These are phyloP conservation scores for Ogataea ganodermae DNA, from an alignment of 805 yeast genomes.

Conservation along the genomic window DNA sequence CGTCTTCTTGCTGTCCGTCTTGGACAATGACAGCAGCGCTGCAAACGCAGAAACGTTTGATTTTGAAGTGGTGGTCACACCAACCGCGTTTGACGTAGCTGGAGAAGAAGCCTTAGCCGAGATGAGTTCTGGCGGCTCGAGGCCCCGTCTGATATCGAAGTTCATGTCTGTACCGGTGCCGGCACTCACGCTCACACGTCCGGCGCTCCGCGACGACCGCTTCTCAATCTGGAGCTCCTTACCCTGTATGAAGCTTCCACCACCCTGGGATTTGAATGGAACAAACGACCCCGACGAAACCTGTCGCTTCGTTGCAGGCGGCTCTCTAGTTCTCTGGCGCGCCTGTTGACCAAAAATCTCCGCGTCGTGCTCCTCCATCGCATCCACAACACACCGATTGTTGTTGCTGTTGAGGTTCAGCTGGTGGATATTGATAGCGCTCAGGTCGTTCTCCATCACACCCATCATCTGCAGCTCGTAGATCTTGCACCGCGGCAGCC, in stretches of 20 bases:
- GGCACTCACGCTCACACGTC: conserved; percentile 7
- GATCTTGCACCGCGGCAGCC: conserved; percentile 94
- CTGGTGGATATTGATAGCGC: conserved; percentile 65
- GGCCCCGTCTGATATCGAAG: conserved; percentile 11
- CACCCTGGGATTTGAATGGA: not conserved
- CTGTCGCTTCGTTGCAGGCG: not conserved
- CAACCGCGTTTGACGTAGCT: conserved; percentile 37
- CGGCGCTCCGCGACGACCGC: conserved; percentile 4
- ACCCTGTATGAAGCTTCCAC: not conserved
- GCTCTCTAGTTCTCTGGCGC: not conserved
- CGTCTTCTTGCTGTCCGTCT: conserved; percentile 25
- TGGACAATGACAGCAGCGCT: conserved; percentile 37
- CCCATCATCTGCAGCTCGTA: conserved; percentile 99
- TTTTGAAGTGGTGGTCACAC: conserved; percentile 38
- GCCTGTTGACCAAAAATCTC: conserved; percentile 46
- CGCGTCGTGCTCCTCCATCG: conserved; percentile 70
- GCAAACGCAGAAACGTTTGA: conserved; percentile 43
- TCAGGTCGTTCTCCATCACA: conserved; percentile 85
- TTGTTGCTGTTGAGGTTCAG: conserved; percentile 39
- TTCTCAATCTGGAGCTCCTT: conserved; percentile 7
- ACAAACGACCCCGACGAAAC: not conserved
- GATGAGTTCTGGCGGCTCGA: conserved; percentile 26
- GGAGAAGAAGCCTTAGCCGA: conserved; percentile 32
- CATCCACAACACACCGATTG: conserved; percentile 49
- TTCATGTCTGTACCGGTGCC: no score